Conservation (phyloP, 78 protist species). For the Bodo saltans region DNA sequence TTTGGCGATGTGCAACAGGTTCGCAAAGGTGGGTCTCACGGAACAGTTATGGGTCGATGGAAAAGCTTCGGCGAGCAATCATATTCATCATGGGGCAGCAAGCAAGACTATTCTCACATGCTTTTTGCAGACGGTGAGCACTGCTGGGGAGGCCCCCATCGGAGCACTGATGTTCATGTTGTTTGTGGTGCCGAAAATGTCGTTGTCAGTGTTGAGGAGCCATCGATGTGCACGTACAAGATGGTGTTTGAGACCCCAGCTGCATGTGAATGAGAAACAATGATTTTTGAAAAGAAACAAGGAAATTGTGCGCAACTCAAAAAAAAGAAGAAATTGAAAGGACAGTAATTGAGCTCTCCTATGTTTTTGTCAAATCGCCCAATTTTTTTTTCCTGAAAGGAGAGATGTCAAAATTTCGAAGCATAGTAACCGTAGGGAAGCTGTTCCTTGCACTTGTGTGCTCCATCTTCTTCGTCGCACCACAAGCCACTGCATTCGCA, state of each 20-base stretch:
- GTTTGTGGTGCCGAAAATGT: constrained; percentile 57
- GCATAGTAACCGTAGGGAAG: too few relatives aligned
- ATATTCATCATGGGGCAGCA: constrained; percentile 20
- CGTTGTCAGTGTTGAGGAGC: constrained; percentile 51
- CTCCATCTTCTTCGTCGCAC: too few relatives aligned
- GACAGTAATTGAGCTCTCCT: too few relatives aligned
- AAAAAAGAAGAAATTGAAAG: too few relatives aligned
- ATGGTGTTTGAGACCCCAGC: constrained; percentile 59
- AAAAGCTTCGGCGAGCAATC: background rate
- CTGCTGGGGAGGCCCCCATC: constrained; percentile 74
- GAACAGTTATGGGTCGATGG: constrained; percentile 6
- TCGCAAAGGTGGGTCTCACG: background rate
- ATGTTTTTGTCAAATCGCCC: too few relatives aligned
- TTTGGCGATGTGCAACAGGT: constrained; percentile 4
- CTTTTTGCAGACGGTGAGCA: constrained; percentile 26
- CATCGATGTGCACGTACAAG: constrained; percentile 63
- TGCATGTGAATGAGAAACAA: constrained; percentile 27
- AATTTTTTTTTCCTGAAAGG: too few relatives aligned
- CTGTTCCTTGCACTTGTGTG: too few relatives aligned
- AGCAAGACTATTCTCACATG: background rate
- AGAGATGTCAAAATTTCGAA: too few relatives aligned
- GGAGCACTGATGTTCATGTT: constrained; percentile 40
- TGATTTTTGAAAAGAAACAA: too few relatives aligned
- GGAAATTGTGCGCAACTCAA: too few relatives aligned
- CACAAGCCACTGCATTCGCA: too few relatives aligned